Evolutionary conservation across 2,329 filamentous ascomycete species (phyloP).

Genomic region (Aspergillus quadrilineatus): DNA sequence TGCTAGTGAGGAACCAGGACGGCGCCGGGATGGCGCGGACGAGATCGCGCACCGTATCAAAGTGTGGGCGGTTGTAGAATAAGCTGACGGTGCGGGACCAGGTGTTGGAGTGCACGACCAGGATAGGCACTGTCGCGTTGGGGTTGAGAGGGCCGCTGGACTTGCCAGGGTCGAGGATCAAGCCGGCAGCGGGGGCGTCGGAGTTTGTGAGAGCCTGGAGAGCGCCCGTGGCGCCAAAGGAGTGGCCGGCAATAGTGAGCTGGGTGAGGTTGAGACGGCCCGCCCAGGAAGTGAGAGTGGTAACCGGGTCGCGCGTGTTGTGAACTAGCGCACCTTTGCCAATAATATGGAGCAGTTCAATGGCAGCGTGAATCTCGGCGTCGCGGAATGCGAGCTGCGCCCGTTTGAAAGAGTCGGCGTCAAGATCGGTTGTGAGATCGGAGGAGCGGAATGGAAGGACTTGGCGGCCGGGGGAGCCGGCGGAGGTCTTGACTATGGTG

Average conservation of each 20-base stretch:
- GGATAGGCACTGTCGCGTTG: constrained; percentile 3
- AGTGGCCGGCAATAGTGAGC: constrained; percentile 4
- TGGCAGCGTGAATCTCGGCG: constrained; percentile 3
- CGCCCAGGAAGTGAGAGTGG: constrained; percentile 1
- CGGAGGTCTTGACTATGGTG: constrained; percentile 3
- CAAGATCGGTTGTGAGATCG: background rate
- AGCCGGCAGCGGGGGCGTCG: background rate
- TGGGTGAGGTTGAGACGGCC: constrained; percentile 2
- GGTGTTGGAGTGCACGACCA: constrained; percentile 11
- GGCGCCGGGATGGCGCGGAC: constrained; percentile 6
- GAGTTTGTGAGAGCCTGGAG: constrained; percentile 5
- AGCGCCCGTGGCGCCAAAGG: constrained; percentile 4
- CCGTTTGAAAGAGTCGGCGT: background rate
- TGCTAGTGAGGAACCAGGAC: constrained; percentile 8
- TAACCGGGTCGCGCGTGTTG: constrained; percentile 3
- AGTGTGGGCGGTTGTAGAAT: constrained; percentile 8
- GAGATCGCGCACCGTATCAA: constrained; percentile 7
- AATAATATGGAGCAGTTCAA: constrained; percentile 2
- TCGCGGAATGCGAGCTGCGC: constrained; percentile 7
- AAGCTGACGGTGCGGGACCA: constrained; percentile 7
- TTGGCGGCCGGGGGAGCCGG: background rate
- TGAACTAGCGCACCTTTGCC: background rate
- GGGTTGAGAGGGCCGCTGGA: constrained; percentile 9
- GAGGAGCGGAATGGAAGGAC: constrained; percentile 1
- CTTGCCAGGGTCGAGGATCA: constrained; percentile 5